These are phyloP conservation scores for Oenanthe javanica DNA, from an alignment of 140 eudicot species.

Conservation along the genomic window DNA sequence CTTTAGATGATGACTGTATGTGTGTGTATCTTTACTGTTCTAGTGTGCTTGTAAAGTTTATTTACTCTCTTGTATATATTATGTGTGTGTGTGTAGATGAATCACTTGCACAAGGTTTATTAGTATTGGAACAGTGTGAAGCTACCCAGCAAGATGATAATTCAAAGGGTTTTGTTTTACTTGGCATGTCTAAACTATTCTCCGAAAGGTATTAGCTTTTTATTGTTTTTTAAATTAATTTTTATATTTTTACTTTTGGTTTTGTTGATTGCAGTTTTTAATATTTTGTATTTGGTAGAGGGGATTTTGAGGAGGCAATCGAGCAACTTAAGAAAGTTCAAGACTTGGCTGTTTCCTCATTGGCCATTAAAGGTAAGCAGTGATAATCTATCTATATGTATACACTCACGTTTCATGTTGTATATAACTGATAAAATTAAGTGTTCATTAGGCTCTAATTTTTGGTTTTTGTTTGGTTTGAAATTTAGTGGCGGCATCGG, in stretches of 20 bases:
- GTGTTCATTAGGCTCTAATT: not conserved
- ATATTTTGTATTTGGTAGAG: constrained; percentile 28
- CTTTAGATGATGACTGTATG: too few relatives aligned
- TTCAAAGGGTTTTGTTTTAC: constrained; percentile 58
- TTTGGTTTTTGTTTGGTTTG: constrained; percentile 6
- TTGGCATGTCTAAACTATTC: constrained; percentile 64
- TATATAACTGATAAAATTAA: not conserved
- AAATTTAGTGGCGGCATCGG: constrained; percentile 61
- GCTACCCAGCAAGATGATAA: constrained; percentile 53
- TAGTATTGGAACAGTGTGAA: constrained; percentile 80
- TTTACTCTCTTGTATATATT: not conserved
- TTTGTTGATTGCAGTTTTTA: not conserved
- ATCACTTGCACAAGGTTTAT: constrained; percentile 61
- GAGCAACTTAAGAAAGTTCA: constrained; percentile 44
- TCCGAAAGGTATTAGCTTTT: constrained; percentile 50
- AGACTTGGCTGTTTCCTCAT: constrained; percentile 36
- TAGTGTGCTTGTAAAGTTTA: too few relatives aligned
- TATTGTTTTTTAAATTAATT: not conserved
- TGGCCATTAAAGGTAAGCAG: constrained; percentile 54
- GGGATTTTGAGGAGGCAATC: constrained; percentile 58
- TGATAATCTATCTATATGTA: not conserved
- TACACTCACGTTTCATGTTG: not conserved
- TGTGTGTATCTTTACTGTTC: not conserved
- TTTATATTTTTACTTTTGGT: not conserved
- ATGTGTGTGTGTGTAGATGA: constrained; percentile 44